Base-by-base conservation (phyloP, 768 basidiomycete species). In the Tulasnella calospora region DNA sequence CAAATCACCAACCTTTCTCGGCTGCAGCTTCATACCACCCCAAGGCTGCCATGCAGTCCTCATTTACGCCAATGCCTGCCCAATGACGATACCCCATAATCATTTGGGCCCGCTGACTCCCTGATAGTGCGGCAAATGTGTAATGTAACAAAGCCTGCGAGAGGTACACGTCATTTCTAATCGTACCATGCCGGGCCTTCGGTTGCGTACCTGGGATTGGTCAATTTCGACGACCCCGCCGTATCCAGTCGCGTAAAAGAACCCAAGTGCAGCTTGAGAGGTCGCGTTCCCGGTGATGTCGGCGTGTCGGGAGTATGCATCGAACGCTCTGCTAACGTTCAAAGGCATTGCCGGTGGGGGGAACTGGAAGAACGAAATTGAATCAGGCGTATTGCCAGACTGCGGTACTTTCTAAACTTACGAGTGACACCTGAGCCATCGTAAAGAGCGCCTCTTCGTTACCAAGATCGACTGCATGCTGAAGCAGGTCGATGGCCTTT, bases 21-120 rank as follows among this genome's bases (percentile, higher is more conserved):
- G 96, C 94, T 0, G 96, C 95, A 57, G 86, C 87, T 82, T 95
- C 93, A 83, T 99, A 99, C 92, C 94, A 98, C 36, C 89, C 88
- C 76, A 95, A 85, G 19, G 98, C 94, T 15, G 89, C 86, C 81
- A 91, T 87, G 84, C 98, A 99, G 81, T 91, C 91, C 83, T 98
- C 95, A 74, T 90, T 86, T 0, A 95, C 92, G 15, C 96, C 94
- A 78, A 99, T 98, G 0, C 98, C 98, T 51, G 93, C 92, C 96
- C 96, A 99, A 82, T 96, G 92, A 36, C 96, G 90, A 84, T 97
- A 99, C 0, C 92, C 98, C 41, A 99, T 87, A 1, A 95, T 90
- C 94, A 97, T 96, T 83, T 96, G 92, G 0, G 97, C 93, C 7
- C 93, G 92, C 81, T 91, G 90, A 84, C 96, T 89, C 0, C 92